Evolutionary conservation across 2,329 filamentous ascomycete genomes (phyloP).

Genomic region (Alternaria viburni): DNA sequence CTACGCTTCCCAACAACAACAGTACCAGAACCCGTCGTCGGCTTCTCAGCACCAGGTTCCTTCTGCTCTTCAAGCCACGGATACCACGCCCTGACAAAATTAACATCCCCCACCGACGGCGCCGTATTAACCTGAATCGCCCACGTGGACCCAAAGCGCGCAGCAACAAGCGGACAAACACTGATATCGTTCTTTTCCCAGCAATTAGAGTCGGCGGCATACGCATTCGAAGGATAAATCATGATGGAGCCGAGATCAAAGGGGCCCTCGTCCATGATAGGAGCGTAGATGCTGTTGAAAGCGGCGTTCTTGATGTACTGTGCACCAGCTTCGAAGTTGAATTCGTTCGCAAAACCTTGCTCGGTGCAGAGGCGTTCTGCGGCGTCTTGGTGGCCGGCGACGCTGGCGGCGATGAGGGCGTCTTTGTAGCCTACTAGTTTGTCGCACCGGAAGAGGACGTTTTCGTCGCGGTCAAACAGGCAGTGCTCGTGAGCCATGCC

Average conservation of each 20-base stretch:
- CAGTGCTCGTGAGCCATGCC: conserved; percentile 11
- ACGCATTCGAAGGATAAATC: conserved; percentile 3
- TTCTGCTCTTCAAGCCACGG: background rate
- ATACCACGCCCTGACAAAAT: conserved; percentile 4
- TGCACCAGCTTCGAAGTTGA: background rate
- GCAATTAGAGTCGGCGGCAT: background rate
- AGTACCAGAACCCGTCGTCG: background rate
- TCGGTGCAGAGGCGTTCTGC: background rate
- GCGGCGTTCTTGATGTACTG: background rate
- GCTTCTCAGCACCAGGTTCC: background rate
- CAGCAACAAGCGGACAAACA: background rate
- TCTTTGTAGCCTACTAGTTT: background rate
- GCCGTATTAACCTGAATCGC: background rate
- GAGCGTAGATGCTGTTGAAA: background rate
- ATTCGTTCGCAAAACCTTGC: background rate
- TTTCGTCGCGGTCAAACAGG: background rate
- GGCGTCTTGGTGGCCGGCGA: background rate
- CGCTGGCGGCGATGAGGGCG: background rate
- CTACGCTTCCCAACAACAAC: background rate
- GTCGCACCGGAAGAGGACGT: conserved; percentile 2
- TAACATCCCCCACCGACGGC: conserved; percentile 1
- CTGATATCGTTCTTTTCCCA: background rate
- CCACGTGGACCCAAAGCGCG: background rate
- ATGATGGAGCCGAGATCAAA: conserved; percentile 7
- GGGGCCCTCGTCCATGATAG: background rate